Evolutionary conservation across 2,329 filamentous ascomycete genomes (phyloP).

Genomic region (Xylariaceae sp.): DNA sequence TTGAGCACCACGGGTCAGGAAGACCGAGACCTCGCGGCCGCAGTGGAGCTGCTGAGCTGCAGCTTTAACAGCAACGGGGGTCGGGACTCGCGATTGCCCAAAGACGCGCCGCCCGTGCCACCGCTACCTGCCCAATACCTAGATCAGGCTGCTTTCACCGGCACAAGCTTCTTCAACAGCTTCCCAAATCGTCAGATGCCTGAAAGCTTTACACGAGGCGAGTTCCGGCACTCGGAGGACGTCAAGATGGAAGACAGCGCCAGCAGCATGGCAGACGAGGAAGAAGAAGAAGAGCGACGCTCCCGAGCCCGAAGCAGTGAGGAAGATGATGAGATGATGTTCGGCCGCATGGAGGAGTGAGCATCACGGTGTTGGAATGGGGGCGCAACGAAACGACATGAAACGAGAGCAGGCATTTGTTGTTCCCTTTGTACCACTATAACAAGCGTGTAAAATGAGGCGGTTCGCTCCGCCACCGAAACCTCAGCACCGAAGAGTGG

Average conservation of each 20-base stretch:
- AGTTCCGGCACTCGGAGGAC: conserved; percentile 50
- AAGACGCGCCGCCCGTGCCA: conserved; percentile 82
- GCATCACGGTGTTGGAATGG: conserved; percentile 11
- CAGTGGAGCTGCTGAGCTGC: conserved; percentile 85
- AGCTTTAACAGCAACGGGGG: conserved; percentile 77
- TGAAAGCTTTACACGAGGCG: conserved; percentile 62
- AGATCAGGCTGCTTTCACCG: conserved; percentile 56
- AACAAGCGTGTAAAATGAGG: conserved; percentile 41
- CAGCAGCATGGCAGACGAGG: conserved; percentile 61
- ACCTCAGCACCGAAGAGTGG: conserved; percentile 67
- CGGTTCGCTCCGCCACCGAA: conserved; percentile 60
- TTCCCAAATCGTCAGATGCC: conserved; percentile 53
- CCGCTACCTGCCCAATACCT: conserved; percentile 79
- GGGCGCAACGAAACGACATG: conserved; percentile 20
- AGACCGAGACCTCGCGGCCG: conserved; percentile 82
- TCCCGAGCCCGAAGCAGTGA: conserved; percentile 63
- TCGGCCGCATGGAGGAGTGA: conserved; percentile 93
- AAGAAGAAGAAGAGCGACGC: conserved; percentile 58
- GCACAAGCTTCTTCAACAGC: conserved; percentile 59
- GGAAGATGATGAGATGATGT: conserved; percentile 92
- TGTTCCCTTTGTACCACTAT: conserved; percentile 49
- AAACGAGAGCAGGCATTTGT: conserved; percentile 30
- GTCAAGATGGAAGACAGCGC: conserved; percentile 65
- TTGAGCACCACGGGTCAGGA: conserved; percentile 72
- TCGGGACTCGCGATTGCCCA: conserved; percentile 57